Base-by-base conservation (phyloP, 163 green algal species). In the Chlamydomonas reinhardtii region DNA sequence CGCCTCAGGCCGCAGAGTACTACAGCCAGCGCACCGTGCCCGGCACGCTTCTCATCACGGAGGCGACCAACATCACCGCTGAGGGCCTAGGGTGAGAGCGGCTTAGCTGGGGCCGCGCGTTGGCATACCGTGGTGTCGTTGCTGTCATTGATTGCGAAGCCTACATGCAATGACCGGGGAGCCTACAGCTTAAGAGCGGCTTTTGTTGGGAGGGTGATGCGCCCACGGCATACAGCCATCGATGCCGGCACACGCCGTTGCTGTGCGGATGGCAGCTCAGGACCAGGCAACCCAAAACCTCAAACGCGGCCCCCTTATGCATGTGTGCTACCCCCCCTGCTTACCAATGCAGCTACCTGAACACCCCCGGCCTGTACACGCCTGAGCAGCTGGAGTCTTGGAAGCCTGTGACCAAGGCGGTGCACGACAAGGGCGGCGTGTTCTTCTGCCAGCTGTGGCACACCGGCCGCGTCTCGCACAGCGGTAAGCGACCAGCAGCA, bases 401-500 rank as follows among this genome's bases (percentile, higher is more conserved):
- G 96, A 96, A 96, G 90, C 94, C 91, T 0, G 90, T 98, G 15
- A 87, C 94, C 0, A 31, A 92, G 71, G 94, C 94, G 0, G 95
- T 98, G 29, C 77, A 96, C 19, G 91, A 91, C 71, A 95, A 96
- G 88, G 95, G 94, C 12, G 90, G 86, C 12, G 19, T 89, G 11
- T 96, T 98, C 86, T 95, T 96, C 89, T 91, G 84, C 70, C 96
- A 98, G 86, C 84, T 98, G 9, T 97, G 94, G 95, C 95, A 98
- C 80, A 78, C 80, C 34, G 95, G 95, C 52, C 77, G 94, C 1
- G 92, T 87, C 0, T 95, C 90, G 14, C 92, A 96, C 83, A 64
- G 68, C 59, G 88, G 93, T 94, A 48, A 48, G 39, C 5, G 5
- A 48, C 39, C 5, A 5, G 8, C 39, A 48, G 39, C 5, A n/a